Base-by-base conservation (phyloP, 2,329 filamentous ascomycete genomes). In the Colletotrichum sp. region DNA sequence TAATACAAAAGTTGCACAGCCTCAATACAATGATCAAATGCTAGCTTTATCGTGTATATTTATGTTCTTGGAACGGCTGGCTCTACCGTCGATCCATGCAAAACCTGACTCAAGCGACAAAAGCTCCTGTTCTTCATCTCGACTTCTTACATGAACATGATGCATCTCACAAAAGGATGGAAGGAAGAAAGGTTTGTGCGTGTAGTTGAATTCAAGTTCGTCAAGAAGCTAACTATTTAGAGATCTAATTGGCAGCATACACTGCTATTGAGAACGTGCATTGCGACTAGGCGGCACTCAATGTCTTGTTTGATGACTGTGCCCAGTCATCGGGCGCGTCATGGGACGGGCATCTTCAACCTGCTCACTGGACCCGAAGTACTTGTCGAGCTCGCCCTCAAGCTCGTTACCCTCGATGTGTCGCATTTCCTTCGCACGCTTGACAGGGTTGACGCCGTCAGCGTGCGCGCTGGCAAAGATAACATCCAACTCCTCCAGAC, bases 401-500 rank as follows among this genome's bases (percentile, higher is more conserved):
- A 82, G 72, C 69, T 81, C 81, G 3, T n/a, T 32, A 3, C 74
- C 74, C 18, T 76, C 74, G 3, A 76, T 72, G 44, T 76, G 78
- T 1, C 79, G 71, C 81, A 82, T 82, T 64, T 82, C 79, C 67
- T 72, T 81, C 18, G 81, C 75, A 13, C 74, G 64, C 65, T 81
- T 81, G 52, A 82, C 81, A 0, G 81, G 81, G 10, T 76, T 81
- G 24, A 81, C 78, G 5, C 73, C 77, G 59, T 82, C 80, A n/a
- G 64, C 63, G 55, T 81, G 77, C 9, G 81, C 81, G 28, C 79
- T 79, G 15, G 80, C 81, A 32, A 85, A 85, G 52, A 85, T 81
- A 8, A 80, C 60, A 71, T 94, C 92, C 81, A 93, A 90, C 79
- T 94, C 92, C 81, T 94, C 92, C 3, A 93, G 85, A 2, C 87